Evolutionary conservation across 148 eudicot species (phyloP), one percentile per base, ranked within the genome.

Genomic region (Fagopyrum esculentum): DNA sequence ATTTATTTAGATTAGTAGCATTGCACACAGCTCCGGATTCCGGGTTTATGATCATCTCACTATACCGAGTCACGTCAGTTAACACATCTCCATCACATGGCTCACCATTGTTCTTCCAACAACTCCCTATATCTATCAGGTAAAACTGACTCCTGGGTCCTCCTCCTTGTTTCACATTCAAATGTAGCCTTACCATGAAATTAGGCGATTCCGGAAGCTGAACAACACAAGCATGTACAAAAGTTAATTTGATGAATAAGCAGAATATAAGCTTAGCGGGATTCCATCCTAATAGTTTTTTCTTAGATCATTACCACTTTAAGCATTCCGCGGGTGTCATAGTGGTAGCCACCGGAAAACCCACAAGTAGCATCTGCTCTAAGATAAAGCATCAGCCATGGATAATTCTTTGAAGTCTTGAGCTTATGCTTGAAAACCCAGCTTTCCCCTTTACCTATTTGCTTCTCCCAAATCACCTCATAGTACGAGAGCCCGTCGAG

Each of bases 41-140:
- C 3, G 89, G 89, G 77, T 86, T 86, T 29, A 86, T 59, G 16
- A 86, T 84, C 84, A 86, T 82, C 76, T 86, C 89, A 17, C 87
- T 84, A 75, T 86, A 86, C 17, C 89, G 64, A 4, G 89, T 86
- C 19, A 86, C 89, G 12, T 86, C 89, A 1, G 89, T 74, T 52
- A 77, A 68, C 7, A 79, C 82, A 17, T 86, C 72, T 6, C 89
- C 89, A 17, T 86, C 78, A 30, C 89, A 86, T 7, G 85, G 84
- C 26, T 40, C 60, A 12, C 89, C 89, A n/a, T 86, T 77, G 47
- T 86, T 86, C 81, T 86, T 86, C 89, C 89, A 86, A 71, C 89
- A 86, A 35, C 40, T 35, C 40, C 40, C 40, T 35, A 35, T 35
- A 1, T 35, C 40, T 35, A 35, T 35, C 40, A 72, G 73, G 70